These are phyloP conservation scores for Colletotrichum neosansevieriae DNA, from an alignment of 2,329 filamentous ascomycete species.

Conservation along the genomic window DNA sequence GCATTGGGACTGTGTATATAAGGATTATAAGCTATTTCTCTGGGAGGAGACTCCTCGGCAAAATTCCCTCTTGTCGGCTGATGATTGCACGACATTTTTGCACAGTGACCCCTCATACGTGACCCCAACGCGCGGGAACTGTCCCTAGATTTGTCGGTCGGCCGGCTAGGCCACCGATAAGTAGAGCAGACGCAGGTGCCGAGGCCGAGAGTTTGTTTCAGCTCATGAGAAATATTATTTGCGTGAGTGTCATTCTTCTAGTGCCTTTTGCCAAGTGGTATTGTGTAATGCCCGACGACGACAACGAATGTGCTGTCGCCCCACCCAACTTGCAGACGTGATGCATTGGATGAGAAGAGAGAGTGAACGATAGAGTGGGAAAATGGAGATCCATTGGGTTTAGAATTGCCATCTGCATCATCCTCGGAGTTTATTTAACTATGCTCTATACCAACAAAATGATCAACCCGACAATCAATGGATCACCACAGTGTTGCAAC, in stretches of 20 bases:
- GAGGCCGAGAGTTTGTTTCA: constrained; percentile 34
- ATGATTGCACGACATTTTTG: neutral
- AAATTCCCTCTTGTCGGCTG: constrained; percentile 22
- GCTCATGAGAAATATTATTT: constrained; percentile 11
- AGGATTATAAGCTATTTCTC: constrained; percentile 40
- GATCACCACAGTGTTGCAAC: neutral
- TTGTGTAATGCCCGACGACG: constrained; percentile 16
- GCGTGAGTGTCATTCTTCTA: no score
- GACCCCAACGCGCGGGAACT: neutral
- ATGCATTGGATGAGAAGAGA: neutral
- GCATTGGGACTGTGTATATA: constrained; percentile 42
- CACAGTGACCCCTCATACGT: constrained; percentile 15
- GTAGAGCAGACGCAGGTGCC: neutral
- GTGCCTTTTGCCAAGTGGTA: no score
- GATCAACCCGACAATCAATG: neutral
- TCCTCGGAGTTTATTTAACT: no score
- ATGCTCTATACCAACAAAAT: no score
- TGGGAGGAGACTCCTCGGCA: constrained; percentile 35
- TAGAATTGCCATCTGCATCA: neutral
- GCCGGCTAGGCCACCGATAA: neutral
- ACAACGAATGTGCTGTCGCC: no score
- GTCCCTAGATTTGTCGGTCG: neutral
- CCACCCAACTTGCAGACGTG: neutral
- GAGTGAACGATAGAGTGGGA: neutral
- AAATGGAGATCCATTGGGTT: constrained; percentile 1